Conservation (phyloP, 805 yeast species). For the Ogataea kodamae region DNA sequence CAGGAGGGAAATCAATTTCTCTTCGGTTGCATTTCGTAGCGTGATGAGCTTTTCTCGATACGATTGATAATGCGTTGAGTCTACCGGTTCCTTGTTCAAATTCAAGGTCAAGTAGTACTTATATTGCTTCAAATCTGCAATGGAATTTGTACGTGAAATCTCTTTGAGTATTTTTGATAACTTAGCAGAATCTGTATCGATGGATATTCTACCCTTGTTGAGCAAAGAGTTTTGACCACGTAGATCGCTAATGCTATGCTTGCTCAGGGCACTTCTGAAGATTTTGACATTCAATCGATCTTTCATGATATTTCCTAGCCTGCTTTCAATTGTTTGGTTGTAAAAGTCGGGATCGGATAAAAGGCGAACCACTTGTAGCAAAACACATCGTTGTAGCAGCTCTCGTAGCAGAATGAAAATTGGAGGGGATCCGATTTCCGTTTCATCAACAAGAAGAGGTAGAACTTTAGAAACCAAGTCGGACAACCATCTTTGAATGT, state of each 20-base stretch:
- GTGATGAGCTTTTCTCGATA: slow-evolving; percentile 22
- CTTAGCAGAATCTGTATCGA: slow-evolving; percentile 38
- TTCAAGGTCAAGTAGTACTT: slow-evolving; percentile 47
- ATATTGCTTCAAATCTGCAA: slow-evolving; percentile 46
- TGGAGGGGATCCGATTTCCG: slow-evolving; percentile 46
- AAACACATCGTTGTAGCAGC: slow-evolving; percentile 54
- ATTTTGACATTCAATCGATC: slow-evolving; percentile 73
- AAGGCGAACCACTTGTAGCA: slow-evolving; percentile 49
- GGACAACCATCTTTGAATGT: slow-evolving; percentile 50
- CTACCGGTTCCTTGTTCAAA: slow-evolving; percentile 38
- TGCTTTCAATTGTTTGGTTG: slow-evolving; percentile 59
- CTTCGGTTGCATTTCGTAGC: slow-evolving; percentile 23
- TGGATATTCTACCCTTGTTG: slow-evolving; percentile 34
- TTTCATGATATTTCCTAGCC: slow-evolving; percentile 60
- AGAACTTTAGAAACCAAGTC: slow-evolving; percentile 40
- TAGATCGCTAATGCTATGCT: slow-evolving; percentile 43
- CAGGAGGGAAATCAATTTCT: slow-evolving; percentile 13
- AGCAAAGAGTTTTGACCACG: slow-evolving; percentile 20
- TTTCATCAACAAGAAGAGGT: slow-evolving; percentile 46
- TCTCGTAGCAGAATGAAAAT: slow-evolving; percentile 56
- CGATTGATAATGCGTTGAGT: slow-evolving; percentile 18
- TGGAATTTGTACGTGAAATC: slow-evolving; percentile 32
- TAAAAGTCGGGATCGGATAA: slow-evolving; percentile 72
- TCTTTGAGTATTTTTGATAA: slow-evolving; percentile 40
- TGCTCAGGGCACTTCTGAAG: slow-evolving; percentile 64